Evolutionary conservation across 148 eudicot species (phyloP), one percentile per base, ranked within the genome.

Genomic region (Chenopodium suecicum): DNA sequence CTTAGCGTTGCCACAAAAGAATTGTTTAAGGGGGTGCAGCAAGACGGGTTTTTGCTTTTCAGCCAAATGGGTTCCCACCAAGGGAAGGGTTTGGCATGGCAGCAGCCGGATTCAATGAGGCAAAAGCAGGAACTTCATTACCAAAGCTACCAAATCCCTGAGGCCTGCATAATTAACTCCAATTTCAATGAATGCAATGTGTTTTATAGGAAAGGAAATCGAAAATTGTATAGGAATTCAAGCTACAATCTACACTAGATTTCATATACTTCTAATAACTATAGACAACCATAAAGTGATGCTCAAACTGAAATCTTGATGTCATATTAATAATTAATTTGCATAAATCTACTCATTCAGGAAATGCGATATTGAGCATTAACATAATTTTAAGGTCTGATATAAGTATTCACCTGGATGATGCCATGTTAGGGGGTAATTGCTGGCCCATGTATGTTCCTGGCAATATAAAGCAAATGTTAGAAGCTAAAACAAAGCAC

Each of bases 51-150:
- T 17, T 70, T 81, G 71, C 62, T 54, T 47, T 83, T 85, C 84
- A 94, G 75, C 97, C 97, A 60, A 95, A 95, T 20, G 98, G 98
- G 86, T 95, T 95, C 81, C 97, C 96, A 34, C 95, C 86, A 19
- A 87, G 71, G 23, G 93, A 78, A 48, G 92, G 80, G 90, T 86
- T 90, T 16, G 87, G 89, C 31, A 83, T 62, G 79, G 91, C 72
- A 23, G 91, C 87, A 34, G 91, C 82, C 68, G 89, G 78, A 75
- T 82, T 87, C 23, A 76, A 29, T 79, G 88, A 52, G 70, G 87
- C 85, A 80, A 86, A 89, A 75, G 84, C 77, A 48, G 88, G 56
- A 16, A 72, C 85, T 70, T 87, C 87, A 31, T 62, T 73, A 31
- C 89, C 85, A 81, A 83, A 88, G 67, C 88, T 88, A 82, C 86